These are phyloP conservation scores for Hyphopichia pseudoburtonii DNA, from an alignment of 1,139 yeast species.

Conservation along the genomic window DNA sequence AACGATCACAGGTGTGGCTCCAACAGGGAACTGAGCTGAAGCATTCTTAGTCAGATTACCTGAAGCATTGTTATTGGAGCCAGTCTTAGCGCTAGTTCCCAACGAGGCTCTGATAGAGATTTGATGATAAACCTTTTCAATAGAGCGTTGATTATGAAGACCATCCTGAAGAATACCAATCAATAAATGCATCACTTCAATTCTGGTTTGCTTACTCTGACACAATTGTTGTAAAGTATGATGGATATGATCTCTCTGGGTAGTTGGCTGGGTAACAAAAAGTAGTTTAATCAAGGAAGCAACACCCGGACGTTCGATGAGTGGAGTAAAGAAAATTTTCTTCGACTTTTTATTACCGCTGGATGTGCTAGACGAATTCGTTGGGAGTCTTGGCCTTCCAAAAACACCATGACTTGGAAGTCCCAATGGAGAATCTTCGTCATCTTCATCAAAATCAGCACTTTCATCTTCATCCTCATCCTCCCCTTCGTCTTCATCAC, in stretches of 20 bases:
- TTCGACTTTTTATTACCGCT: slow-evolving; percentile 16
- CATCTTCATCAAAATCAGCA: slow-evolving; percentile 16
- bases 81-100: slow-evolving; percentile 1
- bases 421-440: slow-evolving; percentile 1
- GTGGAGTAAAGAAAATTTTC: slow-evolving; percentile 57
- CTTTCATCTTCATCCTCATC: slow-evolving; percentile 24
- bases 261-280: slow-evolving; percentile 70
- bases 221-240: slow-evolving; percentile 69
- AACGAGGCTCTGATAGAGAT: slow-evolving; percentile 39
- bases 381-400: not conserved
- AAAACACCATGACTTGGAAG: not conserved
- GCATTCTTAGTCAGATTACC: slow-evolving; percentile 5
- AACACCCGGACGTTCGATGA: slow-evolving; percentile 75
- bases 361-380: not conserved
- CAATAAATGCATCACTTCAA: slow-evolving; percentile 71
- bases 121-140: slow-evolving; percentile 66
- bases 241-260: slow-evolving; percentile 65
- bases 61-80: slow-evolving; percentile 2
- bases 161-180: slow-evolving; percentile 77
- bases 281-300: slow-evolving; percentile 70
- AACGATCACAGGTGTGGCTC: slow-evolving; percentile 65
- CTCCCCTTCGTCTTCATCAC: slow-evolving; percentile 18
- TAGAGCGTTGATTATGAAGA: slow-evolving; percentile 54
- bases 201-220: slow-evolving; percentile 73
- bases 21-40: slow-evolving; percentile 48